Percentiles rank a stretch among this genome's conserved stretches.
Conservation (phyloP, 768 basidiomycete species). For the Rhizopogon salebrosus region DNA sequence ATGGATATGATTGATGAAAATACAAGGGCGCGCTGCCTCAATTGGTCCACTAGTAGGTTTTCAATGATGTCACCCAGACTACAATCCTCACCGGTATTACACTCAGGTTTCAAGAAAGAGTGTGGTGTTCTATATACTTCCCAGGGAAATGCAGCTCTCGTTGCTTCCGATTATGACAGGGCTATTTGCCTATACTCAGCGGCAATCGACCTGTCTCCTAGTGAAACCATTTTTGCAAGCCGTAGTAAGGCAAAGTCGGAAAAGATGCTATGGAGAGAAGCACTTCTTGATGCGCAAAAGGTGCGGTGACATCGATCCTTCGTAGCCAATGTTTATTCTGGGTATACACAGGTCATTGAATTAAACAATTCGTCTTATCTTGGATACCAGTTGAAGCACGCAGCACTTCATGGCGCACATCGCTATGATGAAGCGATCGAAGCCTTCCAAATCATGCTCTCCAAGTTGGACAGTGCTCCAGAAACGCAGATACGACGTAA, state of each 20-base stretch:
- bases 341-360: background rate
- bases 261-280: background rate
- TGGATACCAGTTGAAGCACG: background rate
- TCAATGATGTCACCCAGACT: background rate
- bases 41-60: background rate
- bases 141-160: background rate
- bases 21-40: background rate
- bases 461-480: background rate
- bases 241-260: background rate
- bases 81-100: background rate
- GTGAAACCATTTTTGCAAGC: background rate
- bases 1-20: background rate
- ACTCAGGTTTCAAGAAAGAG: background rate
- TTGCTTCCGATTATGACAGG: background rate
- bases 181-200: background rate
- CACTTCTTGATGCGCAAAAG: background rate
- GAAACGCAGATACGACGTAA: background rate
- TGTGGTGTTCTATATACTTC: background rate
- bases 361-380: background rate
- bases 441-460: background rate
- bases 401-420: background rate
- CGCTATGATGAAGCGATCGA: background rate
- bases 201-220: background rate
- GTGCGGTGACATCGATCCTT: background rate
- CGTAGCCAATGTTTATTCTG: background rate